Base-by-base conservation (phyloP, 1,284 basidiomycete species). In the Lentinus polychrous region DNA sequence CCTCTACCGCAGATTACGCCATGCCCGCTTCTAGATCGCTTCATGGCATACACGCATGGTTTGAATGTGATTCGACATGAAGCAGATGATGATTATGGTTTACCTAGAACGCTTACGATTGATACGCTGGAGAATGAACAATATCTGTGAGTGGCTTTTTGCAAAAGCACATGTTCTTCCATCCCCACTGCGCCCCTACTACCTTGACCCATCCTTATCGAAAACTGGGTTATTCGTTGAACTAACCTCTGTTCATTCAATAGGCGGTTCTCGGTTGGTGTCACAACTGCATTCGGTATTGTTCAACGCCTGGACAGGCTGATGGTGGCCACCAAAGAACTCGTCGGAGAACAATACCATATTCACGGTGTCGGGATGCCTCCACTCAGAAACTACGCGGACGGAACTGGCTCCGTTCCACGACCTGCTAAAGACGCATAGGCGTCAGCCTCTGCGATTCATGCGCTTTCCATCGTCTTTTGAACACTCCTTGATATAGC, bases 1-100 rank as follows among this genome's bases (percentile, higher is more conserved):
- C 81, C 91, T 0, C 67, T 94, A 15, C 91, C 91, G 0, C 91
- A 94, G 59, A 87, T 94, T 41, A 92, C 89, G 0, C 88, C 91
- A 0, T 86, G 84, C 54, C 91, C 91, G 0, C 71, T 94, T 2
- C 68, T 92, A 0, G 82, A 91, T 57, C 75, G 90, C 7, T 90
- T 90, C 57, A 75, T 83, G 69, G 61, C 71, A n/a, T 67, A 74
- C 45, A 71, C 68, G 34, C 77, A 82, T 43, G 84, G 83, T 0
- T 61, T 87, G 24, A 76, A 83, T 42, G 70, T 86, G 18, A 74
- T 85, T 18, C 74, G 81, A 20, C 73, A 78, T 50, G 81, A 83
- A 41, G 73, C 75, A 0, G 83, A 84, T 52, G 82, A 85, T 45
- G 81, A 85, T 52, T 84, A 78, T 56, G 83, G 83, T 0, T 66